These are phyloP conservation scores for Suillus weaverae DNA, from an alignment of 768 basidiomycete genomes.

Conservation along the genomic window DNA sequence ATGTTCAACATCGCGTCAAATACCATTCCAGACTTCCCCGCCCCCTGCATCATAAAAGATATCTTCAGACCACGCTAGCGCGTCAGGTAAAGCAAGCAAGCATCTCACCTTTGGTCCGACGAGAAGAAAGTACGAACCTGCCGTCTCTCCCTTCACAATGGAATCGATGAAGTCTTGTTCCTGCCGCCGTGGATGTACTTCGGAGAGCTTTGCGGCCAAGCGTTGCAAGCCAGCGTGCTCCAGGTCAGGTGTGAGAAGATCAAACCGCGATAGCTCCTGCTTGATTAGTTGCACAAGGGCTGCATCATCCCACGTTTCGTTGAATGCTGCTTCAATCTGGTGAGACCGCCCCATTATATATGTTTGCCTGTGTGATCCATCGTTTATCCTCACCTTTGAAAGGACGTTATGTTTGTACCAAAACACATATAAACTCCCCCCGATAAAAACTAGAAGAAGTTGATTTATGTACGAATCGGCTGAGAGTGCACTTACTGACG, in stretches of 20 bases:
- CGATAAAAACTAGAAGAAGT: constrained; percentile 53
- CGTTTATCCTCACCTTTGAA: constrained; percentile 54
- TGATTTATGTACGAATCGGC: neutral
- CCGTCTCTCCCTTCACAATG: constrained; percentile 69
- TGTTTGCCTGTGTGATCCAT: neutral
- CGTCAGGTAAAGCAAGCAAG: neutral
- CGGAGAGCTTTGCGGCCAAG: neutral
- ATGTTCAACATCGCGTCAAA: constrained; percentile 78
- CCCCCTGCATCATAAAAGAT: constrained; percentile 46
- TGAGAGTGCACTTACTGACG: neutral
- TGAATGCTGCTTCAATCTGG: constrained; percentile 4
- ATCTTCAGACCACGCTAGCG: constrained; percentile 6
- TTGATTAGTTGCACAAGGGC: neutral
- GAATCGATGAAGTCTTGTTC: constrained; percentile 78
- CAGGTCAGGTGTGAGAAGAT: neutral
- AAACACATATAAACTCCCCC: constrained; percentile 68
- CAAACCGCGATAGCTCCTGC: constrained; percentile 1
- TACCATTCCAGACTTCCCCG: constrained; percentile 46
- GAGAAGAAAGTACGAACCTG: constrained; percentile 74
- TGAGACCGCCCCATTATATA: neutral
- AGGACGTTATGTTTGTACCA: constrained; percentile 87
- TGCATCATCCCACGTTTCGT: neutral
- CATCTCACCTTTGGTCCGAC: constrained; percentile 71
- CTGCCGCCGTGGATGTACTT: constrained; percentile 57
- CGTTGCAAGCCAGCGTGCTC: neutral